Evolutionary conservation across 176 grass and related monocot species (phyloP).

Genomic region (Avena atlantica): DNA sequence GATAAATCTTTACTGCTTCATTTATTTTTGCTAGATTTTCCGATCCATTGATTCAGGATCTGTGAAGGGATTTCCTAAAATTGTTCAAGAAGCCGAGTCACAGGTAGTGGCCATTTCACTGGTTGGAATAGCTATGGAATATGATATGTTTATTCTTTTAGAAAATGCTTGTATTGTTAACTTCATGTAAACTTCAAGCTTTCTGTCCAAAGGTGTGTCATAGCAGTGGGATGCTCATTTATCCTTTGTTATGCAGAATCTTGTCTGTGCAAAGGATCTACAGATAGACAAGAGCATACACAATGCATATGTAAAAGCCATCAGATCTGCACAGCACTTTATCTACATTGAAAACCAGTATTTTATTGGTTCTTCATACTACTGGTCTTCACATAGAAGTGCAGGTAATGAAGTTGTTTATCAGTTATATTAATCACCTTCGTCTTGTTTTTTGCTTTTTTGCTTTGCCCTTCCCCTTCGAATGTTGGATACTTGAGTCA

Average conservation of each 20-base stretch:
- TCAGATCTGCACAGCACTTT: conserved; percentile 86
- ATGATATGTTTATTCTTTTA: not conserved
- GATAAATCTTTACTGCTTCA: conserved; percentile 26
- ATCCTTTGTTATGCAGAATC: conserved; percentile 67
- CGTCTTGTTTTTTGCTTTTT: not conserved
- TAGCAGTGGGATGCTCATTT: conserved; percentile 13
- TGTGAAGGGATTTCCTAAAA: conserved; percentile 81
- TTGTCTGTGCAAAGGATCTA: conserved; percentile 88
- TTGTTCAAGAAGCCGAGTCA: conserved; percentile 71
- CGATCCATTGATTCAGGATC: conserved; percentile 96
- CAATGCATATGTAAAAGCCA: conserved; percentile 88
- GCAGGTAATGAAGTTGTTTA: conserved; percentile 63
- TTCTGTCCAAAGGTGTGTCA: conserved; percentile 13
- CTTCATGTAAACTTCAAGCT: conserved; percentile 25
- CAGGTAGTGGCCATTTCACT: conserved; percentile 52
- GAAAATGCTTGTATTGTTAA: not conserved
- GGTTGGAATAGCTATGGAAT: not conserved
- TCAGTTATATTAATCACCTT: not conserved
- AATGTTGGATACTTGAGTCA: conserved; percentile 13
- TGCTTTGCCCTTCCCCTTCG: not conserved
- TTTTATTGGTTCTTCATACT: conserved; percentile 92
- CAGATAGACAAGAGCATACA: conserved; percentile 97
- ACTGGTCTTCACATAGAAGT: conserved; percentile 82
- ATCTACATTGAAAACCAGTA: conserved; percentile 98
- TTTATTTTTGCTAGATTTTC: conserved; percentile 63